Percentiles rank a stretch among this genome's conserved stretches.
phyloP scores from a whole-genome alignment of 2,329 filamentous ascomycete genomes.

The Gremmenia infestans region DNA sequence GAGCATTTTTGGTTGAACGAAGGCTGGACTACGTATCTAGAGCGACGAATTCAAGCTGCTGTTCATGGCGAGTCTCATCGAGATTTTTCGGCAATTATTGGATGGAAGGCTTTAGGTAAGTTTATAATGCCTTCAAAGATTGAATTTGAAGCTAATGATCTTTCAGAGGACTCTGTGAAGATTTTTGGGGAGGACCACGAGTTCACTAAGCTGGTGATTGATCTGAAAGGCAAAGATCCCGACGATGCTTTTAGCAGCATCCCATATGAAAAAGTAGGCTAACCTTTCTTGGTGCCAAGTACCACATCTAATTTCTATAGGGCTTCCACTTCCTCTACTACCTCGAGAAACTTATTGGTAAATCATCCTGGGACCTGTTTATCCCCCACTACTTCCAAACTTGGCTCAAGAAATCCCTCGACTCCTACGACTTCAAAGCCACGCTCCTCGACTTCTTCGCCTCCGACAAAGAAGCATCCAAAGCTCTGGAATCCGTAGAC shows the following conservation, averaged over 20 bases:
- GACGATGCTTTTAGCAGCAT: slow-evolving; percentile 92
- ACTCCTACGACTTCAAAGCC: slow-evolving; percentile 90
- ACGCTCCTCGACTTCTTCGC: slow-evolving; percentile 84
- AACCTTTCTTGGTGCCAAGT: background rate
- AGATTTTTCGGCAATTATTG: slow-evolving; percentile 92
- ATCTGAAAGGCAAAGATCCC: slow-evolving; percentile 85
- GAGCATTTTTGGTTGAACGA: slow-evolving; percentile 74
- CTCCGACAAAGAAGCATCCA: slow-evolving; percentile 53
- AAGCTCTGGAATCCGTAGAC: slow-evolving; percentile 68
- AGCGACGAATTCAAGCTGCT: slow-evolving; percentile 72
- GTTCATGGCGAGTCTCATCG: slow-evolving; percentile 81
- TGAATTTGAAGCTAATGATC: background rate
- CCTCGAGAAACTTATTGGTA: slow-evolving; percentile 79
- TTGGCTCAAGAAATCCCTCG: slow-evolving; percentile 80
- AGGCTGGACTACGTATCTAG: slow-evolving; percentile 93
- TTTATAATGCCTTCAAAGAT: background rate
- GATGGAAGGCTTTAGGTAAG: slow-evolving; percentile 67
- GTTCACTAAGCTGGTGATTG: slow-evolving; percentile 86
- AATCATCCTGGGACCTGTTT: slow-evolving; percentile 87
- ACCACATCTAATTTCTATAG: slow-evolving; percentile 16
- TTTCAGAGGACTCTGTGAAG: slow-evolving; percentile 66
- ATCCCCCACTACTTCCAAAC: slow-evolving; percentile 91
- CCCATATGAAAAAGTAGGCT: slow-evolving; percentile 73
- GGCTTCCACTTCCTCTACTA: slow-evolving; percentile 92
- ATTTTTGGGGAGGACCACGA: slow-evolving; percentile 79